Evolutionary conservation across 2,329 filamentous ascomycete species (phyloP).

Genomic region (Emmonsiellopsis sp.): DNA sequence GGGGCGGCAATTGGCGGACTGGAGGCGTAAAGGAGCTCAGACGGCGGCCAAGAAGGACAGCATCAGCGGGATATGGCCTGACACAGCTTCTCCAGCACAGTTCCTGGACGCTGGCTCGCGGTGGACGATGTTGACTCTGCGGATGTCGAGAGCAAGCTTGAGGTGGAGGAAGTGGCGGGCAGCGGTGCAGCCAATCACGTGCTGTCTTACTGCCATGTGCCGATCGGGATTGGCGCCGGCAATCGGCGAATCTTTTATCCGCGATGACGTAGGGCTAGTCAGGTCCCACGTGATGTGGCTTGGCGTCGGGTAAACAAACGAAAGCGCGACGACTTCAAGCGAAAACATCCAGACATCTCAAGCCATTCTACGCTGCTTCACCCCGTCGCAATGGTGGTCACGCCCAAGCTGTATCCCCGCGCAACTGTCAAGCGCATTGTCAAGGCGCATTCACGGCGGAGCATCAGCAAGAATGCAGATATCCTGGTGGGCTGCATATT

Average conservation of each 20-base stretch:
- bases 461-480: slow-evolving; percentile 75
- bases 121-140: too few species aligned
- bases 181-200: neutral
- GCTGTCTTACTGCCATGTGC: neutral
- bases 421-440: slow-evolving; percentile 80
- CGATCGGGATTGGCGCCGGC: neutral
- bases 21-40: neutral
- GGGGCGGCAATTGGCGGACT: neutral
- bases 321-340: neutral
- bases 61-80: neutral
- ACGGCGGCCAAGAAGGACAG: neutral
- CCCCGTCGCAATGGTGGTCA: slow-evolving; percentile 43
- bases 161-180: neutral
- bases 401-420: slow-evolving; percentile 72
- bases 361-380: neutral
- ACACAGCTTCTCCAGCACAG: neutral
- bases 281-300: neutral
- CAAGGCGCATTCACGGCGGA: slow-evolving; percentile 76
- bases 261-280: neutral
- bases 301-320: neutral
- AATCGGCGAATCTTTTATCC: neutral
- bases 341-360: neutral
- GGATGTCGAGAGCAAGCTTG: too few species aligned
- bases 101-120: too few species aligned
- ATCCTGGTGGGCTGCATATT: slow-evolving; percentile 53